Conservation (phyloP, 202 grass and related monocot species). For the Thinopyrum obtusiflorum region DNA sequence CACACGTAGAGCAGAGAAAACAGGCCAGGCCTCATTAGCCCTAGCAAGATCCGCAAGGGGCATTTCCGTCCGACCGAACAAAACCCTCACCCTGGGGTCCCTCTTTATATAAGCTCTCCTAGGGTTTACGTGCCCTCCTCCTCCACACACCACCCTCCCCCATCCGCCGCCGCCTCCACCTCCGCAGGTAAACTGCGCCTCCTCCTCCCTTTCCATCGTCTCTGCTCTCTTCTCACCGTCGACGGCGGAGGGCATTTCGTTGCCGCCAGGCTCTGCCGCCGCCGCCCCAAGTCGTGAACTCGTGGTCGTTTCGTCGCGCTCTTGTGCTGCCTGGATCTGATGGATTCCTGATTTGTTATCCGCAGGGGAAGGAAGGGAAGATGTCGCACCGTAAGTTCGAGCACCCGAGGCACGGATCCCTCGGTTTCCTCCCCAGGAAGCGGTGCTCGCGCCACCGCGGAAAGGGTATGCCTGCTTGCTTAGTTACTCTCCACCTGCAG, state of each 20-base stretch:
- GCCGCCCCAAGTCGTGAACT: not conserved
- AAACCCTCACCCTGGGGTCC: slow-evolving; percentile 9
- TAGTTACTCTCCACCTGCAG: no score
- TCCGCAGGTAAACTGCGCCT: slow-evolving; percentile 5
- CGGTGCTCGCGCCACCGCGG: slow-evolving; percentile 72
- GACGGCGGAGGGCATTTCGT: not conserved
- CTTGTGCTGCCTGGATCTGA: slow-evolving; percentile 3
- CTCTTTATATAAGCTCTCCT: slow-evolving; percentile 27
- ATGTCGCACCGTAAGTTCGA: slow-evolving; percentile 98
- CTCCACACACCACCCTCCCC: slow-evolving; percentile 2
- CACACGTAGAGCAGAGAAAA: not conserved
- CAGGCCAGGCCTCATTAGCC: not conserved
- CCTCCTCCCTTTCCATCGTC: not conserved
- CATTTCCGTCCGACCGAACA: slow-evolving; percentile 41
- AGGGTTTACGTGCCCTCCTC: slow-evolving; percentile 40
- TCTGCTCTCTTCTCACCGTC: not conserved
- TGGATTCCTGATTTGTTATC: not conserved
- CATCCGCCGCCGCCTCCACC: slow-evolving; percentile 19
- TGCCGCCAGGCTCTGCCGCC: not conserved
- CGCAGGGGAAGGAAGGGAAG: slow-evolving; percentile 39
- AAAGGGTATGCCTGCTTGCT: slow-evolving; percentile 52
- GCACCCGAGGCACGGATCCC: slow-evolving; percentile 96
- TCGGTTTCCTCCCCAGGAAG: slow-evolving; percentile 94
- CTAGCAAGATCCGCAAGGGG: not conserved
- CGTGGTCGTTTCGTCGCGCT: not conserved